A percentile compares a stretch with the other conserved stretches of the same genome.
phyloP scores from a whole-genome alignment of 129 eudicot genomes.

The carrot (Daucus carota) region DNA sequence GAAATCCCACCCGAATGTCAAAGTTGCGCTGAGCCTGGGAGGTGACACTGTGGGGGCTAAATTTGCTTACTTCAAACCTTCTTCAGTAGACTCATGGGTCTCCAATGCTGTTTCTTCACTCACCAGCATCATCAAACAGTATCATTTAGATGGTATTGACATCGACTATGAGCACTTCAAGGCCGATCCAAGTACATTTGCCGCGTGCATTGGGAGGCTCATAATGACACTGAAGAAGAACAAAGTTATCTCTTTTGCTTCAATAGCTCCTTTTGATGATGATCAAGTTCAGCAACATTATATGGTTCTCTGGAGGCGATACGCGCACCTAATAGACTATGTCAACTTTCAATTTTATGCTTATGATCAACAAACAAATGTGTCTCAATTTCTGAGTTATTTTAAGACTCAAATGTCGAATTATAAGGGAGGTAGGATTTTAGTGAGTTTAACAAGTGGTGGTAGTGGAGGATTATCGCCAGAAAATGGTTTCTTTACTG shows the following conservation, averaged over 20 bases:
- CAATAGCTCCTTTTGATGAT: constrained; percentile 29
- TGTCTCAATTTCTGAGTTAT: constrained; percentile 9
- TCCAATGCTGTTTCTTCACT: constrained; percentile 25
- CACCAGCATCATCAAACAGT: constrained; percentile 11
- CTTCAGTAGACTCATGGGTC: constrained; percentile 21
- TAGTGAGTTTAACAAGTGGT: constrained; percentile 16
- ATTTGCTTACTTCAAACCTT: constrained; percentile 25
- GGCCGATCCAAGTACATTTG: constrained; percentile 17
- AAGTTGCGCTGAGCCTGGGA: constrained; percentile 46
- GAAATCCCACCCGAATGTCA: constrained; percentile 25
- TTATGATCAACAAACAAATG: constrained; percentile 15
- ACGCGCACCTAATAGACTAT: constrained; percentile 22
- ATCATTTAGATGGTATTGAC: constrained; percentile 26
- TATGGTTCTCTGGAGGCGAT: constrained; percentile 22
- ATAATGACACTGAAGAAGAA: constrained; percentile 17
- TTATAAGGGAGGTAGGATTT: constrained; percentile 21
- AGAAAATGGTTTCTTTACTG: constrained; percentile 17
- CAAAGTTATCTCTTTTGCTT: constrained; percentile 17
- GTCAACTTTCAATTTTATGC: constrained; percentile 31
- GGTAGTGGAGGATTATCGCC: constrained; percentile 19
- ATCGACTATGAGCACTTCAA: constrained; percentile 31
- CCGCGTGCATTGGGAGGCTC: constrained; percentile 24
- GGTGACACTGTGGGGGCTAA: constrained; percentile 30
- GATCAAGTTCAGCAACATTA: constrained; percentile 21
- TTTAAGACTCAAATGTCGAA: constrained; percentile 15